Evolutionary conservation across 1,284 basidiomycete genomes (phyloP), one percentile per base, ranked within the genome.

Genomic region (Papiliotrema nemorosa): DNA sequence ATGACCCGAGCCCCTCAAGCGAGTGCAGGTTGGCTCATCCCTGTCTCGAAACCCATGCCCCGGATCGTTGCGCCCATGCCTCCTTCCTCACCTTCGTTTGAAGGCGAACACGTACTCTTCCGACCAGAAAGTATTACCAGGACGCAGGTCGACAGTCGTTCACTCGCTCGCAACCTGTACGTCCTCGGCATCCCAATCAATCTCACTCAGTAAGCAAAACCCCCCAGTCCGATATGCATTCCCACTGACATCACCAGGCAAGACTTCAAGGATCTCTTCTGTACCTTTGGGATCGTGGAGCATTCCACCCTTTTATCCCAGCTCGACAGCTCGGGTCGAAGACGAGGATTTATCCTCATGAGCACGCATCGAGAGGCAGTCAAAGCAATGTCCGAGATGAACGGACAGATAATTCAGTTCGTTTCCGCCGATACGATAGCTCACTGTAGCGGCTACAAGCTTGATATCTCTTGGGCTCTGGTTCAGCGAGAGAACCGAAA

Each of bases 401-500:
- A 70, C 33, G 69, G 69, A 22, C 59, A n/a, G 47, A 22, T 57
- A 58, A 51, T 52, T 70, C 34, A 61, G 29, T 31, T 31, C 29
- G 16, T n/a, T 16, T n/a, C n/a, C n/a, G n/a, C n/a, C n/a, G n/a
- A n/a, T n/a, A n/a, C n/a, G n/a, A 2, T 27, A 33, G 52, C 53
- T 63, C 20, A 65, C 18, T 3, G n/a, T 36, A 70, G 69, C 18
- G 68, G 68, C 3, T 63, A 55, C 52, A 63, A 60, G 48, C 63
- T 73, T 7, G 69, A 73, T 43, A 55, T 73, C 5, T 70, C 70
- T 6, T 73, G 70, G 70, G 67, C 70, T 1, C 53, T 73, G n/a
- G 64, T 68, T n/a, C 70, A 73, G 54, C 55, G 67, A 35, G 65
- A 70, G 46, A 50, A 63, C 4, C 62, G 61, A 51, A 58, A 58